Evolutionary conservation across 768 basidiomycete genomes (phyloP), one percentile per base, ranked within the genome.

Genomic region (Phanerodontia chrysosporium): DNA sequence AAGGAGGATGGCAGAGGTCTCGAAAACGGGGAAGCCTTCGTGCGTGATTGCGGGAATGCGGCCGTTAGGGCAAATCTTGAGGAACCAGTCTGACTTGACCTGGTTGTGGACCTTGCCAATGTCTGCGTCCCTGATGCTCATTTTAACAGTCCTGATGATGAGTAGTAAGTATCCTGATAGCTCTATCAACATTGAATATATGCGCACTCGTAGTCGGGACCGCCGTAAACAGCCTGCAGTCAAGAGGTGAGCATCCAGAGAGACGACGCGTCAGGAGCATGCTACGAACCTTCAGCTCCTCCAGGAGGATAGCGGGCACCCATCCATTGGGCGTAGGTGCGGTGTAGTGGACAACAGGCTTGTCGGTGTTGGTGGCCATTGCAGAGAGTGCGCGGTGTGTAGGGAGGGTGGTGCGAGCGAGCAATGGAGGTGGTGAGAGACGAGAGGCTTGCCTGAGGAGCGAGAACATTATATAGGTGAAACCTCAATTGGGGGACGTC

Each of bases 1-100:
- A n/a, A 93, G 72, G 54, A 94, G 72, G 60, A 96, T 93, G 12
- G 92, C 91, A 1, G 87, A 83, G 5, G 83, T 85, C 68, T 93
- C 91, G 64, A 92, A 92, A 39, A 91, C 82, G 6, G 64, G 64
- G 66, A 91, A 91, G 64, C 85, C 73, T 62, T 83, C 76, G 61
- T 83, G 80, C 24, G 76, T 73, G 57, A 74, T 51, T 7, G 70
- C 71, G 2, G 79, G 79, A 42, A 80, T 79, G 18, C 78, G 69
- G 0, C 79, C 78, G 52, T 78, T 78, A 0, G 74, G 75, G 59
- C 75, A 75, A 55, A 76, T 48, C 58, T 74, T 70, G 55, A 75
- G 60, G 65, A 71, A 75, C 72, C 72, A 75, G 6, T 67, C 67
- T 51, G 56, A 49, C 56, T 57, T 57, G 56, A 57, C 56, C 46